Conservation (phyloP, 1,284 basidiomycete species). For the Cryptococcus hybrid region DNA sequence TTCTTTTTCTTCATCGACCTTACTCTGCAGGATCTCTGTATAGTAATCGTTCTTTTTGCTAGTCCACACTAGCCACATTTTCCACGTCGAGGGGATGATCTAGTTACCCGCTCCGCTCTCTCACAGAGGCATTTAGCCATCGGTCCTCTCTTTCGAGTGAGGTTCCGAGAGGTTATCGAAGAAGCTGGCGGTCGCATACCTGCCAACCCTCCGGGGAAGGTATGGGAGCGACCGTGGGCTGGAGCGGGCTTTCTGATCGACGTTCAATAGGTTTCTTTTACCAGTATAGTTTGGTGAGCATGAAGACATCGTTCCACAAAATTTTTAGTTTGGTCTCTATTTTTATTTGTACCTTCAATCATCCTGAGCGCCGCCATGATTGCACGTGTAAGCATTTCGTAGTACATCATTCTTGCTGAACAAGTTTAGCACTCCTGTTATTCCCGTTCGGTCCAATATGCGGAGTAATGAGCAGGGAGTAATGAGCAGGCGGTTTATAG, state of each 20-base stretch:
- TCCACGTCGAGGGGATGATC: conserved; percentile 51
- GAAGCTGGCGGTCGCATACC: conserved; percentile 44
- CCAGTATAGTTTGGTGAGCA: conserved; percentile 32
- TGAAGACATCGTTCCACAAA: conserved; percentile 9
- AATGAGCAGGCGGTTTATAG: too few relatives aligned
- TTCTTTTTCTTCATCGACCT: conserved; percentile 1
- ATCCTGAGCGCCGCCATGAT: too few relatives aligned
- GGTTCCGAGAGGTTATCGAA: conserved; percentile 32
- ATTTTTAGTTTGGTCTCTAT: too few relatives aligned
- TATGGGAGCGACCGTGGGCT: conserved; percentile 33
- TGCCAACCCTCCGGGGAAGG: conserved; percentile 23
- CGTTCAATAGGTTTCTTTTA: conserved; percentile 15
- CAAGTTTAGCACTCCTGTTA: too few relatives aligned
- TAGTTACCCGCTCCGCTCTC: conserved; percentile 46
- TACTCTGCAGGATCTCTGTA: conserved; percentile 46
- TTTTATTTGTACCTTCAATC: too few relatives aligned
- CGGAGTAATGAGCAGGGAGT: too few relatives aligned
- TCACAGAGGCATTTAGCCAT: conserved; percentile 44
- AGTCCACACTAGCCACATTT: conserved; percentile 51
- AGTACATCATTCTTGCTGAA: too few relatives aligned
- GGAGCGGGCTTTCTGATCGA: conserved; percentile 51
- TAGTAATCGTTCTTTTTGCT: conserved; percentile 48
- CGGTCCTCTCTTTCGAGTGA: background rate
- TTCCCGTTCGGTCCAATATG: too few relatives aligned
- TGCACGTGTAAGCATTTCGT: too few relatives aligned